Percentiles rank a stretch among this genome's conserved stretches.
These are phyloP conservation scores for Phialophora chinensis DNA, from an alignment of 2,329 filamentous ascomycete genomes.

Conservation along the genomic window DNA sequence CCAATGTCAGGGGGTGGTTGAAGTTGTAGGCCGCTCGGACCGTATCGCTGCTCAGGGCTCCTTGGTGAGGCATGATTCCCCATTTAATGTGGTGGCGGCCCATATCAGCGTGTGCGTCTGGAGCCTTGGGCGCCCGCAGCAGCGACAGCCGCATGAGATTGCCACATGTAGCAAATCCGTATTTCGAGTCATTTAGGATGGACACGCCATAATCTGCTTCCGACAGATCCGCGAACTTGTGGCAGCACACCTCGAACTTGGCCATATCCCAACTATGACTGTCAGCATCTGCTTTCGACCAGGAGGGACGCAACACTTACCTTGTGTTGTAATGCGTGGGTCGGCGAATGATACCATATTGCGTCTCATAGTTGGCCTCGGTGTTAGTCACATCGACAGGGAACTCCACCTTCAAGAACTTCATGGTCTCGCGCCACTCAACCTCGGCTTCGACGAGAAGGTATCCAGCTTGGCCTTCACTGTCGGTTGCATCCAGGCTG, in stretches of 20 bases:
- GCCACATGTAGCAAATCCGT: conserved; percentile 89
- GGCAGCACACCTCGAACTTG: conserved; percentile 95
- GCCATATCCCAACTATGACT: conserved; percentile 83
- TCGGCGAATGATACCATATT: conserved; percentile 84
- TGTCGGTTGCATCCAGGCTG: conserved; percentile 72
- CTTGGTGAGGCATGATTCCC: conserved; percentile 85
- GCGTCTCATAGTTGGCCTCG: conserved; percentile 93
- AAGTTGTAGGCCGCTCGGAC: conserved; percentile 87
- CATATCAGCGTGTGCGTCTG: conserved; percentile 94
- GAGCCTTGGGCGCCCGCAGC: conserved; percentile 86
- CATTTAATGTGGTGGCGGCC: conserved; percentile 85
- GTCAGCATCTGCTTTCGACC: conserved; percentile 27
- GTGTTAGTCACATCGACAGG: conserved; percentile 89
- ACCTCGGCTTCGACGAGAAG: conserved; percentile 83
- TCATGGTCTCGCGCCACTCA: conserved; percentile 97
- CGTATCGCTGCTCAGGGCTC: conserved; percentile 72
- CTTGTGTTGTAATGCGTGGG: conserved; percentile 98
- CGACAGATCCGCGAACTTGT: conserved; percentile 90
- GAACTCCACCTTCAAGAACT: conserved; percentile 98
- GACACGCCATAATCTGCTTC: conserved; percentile 89
- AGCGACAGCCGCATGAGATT: conserved; percentile 89
- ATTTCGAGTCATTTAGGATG: conserved; percentile 93
- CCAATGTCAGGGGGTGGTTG: conserved; percentile 73
- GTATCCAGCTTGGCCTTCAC: conserved; percentile 66
- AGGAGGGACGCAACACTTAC: conserved; percentile 48